Evolutionary conservation across 1,139 yeast genomes (phyloP).

Genomic region (Debaryomyces coudertii): DNA sequence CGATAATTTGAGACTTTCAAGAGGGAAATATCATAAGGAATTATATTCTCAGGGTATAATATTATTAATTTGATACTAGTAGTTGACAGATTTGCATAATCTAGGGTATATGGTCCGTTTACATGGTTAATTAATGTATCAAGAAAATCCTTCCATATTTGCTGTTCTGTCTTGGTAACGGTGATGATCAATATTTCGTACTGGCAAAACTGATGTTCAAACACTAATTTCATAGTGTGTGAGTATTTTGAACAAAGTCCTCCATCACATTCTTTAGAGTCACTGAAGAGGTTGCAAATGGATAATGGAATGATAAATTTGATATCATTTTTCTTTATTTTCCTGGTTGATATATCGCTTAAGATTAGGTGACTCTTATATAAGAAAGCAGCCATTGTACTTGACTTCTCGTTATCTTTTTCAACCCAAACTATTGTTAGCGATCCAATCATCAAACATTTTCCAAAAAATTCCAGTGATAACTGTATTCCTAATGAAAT

Average conservation of each 20-base stretch:
- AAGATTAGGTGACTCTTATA: slow-evolving; percentile 55
- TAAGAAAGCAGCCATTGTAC: slow-evolving; percentile 42
- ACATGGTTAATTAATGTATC: slow-evolving; percentile 36
- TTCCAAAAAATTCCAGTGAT: slow-evolving; percentile 44
- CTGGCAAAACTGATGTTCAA: slow-evolving; percentile 43
- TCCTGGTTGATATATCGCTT: slow-evolving; percentile 22
- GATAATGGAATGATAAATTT: slow-evolving; percentile 54
- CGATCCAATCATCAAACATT: slow-evolving; percentile 43
- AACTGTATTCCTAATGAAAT: slow-evolving; percentile 22
- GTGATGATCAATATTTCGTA: slow-evolving; percentile 52
- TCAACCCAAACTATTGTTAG: slow-evolving; percentile 43
- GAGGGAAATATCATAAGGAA: slow-evolving; percentile 20
- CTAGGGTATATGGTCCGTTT: slow-evolving; percentile 45
- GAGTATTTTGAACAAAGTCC: slow-evolving; percentile 42
- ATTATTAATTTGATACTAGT: slow-evolving; percentile 13
- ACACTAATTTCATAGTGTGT: slow-evolving; percentile 44
- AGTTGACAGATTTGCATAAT: slow-evolving; percentile 26
- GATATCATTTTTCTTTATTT: slow-evolving; percentile 29
- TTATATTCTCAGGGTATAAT: slow-evolving; percentile 19
- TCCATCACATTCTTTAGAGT: slow-evolving; percentile 28
- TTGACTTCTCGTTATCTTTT: slow-evolving; percentile 17
- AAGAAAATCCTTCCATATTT: slow-evolving; percentile 46
- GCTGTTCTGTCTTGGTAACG: slow-evolving; percentile 34
- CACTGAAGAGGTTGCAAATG: slow-evolving; percentile 29
- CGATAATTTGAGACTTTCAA: slow-evolving; percentile 7